These are phyloP conservation scores for Hevea brasiliensis DNA, from an alignment of 345 rosid genomes.

Conservation along the genomic window DNA sequence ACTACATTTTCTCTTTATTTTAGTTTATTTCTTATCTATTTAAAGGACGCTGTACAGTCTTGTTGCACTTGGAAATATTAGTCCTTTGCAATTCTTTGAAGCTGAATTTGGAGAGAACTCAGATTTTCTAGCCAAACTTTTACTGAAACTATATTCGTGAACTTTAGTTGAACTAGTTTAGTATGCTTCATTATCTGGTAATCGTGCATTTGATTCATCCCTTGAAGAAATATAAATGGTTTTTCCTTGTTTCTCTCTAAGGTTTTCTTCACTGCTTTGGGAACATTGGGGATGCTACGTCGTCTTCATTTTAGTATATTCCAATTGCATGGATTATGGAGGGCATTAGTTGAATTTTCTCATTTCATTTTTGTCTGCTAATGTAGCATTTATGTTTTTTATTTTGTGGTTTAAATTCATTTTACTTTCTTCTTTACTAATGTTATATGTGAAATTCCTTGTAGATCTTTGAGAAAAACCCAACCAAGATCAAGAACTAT, in stretches of 20 bases:
- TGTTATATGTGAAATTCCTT: not conserved
- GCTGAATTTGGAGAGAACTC: not conserved
- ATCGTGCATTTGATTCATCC: not conserved
- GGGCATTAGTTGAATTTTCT: not conserved
- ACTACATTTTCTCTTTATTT: not conserved
- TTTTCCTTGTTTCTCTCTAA: not conserved
- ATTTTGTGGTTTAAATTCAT: too few relatives aligned
- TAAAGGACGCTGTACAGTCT: not conserved
- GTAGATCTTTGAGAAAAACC: slow-evolving; percentile 62
- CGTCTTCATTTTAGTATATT: too few relatives aligned
- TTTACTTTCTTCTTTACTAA: not conserved
- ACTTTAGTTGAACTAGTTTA: not conserved
- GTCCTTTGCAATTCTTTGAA: not conserved
- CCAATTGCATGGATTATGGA: not conserved
- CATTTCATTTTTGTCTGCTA: not conserved
- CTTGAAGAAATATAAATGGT: slow-evolving; percentile 9
- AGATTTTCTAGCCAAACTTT: not conserved
- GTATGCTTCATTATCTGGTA: slow-evolving; percentile 15
- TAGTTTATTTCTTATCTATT: not conserved
- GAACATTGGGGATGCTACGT: too few relatives aligned
- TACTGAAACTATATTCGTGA: not conserved
- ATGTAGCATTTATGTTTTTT: not conserved
- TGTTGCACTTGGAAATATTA: not conserved
- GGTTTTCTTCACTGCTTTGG: too few relatives aligned
- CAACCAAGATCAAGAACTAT: slow-evolving; percentile 57